Evolutionary conservation across 1,284 basidiomycete species (phyloP).

Genomic region (Leccinum solheimii): DNA sequence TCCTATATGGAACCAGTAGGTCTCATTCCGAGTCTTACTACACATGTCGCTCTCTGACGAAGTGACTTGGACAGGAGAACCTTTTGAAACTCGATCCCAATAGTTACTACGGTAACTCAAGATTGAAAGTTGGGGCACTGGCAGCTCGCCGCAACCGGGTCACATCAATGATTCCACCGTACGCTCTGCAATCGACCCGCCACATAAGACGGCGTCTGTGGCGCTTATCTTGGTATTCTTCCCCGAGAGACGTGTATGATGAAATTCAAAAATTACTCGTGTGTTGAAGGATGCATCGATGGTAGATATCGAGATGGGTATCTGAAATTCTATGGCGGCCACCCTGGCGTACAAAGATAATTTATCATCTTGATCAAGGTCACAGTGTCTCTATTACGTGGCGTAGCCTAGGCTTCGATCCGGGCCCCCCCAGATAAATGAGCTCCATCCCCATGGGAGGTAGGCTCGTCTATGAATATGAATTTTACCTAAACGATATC

Average conservation of each 20-base stretch:
- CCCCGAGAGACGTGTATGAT: neutral
- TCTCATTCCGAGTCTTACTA: neutral
- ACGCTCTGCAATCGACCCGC: neutral
- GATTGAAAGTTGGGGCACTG: neutral
- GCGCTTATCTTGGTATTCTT: neutral
- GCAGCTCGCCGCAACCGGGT: neutral
- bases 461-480: neutral
- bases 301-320: neutral
- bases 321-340: neutral
- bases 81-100: neutral
- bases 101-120: neutral
- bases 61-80: neutral
- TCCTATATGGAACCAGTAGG: no score
- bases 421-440: neutral
- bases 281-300: neutral
- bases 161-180: neutral
- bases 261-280: neutral
- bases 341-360: neutral
- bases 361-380: neutral
- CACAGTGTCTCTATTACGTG: neutral
- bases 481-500: neutral
- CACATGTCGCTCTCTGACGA: neutral
- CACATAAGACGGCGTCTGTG: neutral
- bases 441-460: neutral
- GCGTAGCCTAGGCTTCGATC: neutral